phyloP scores from a whole-genome alignment of 352 stramenopile genomes.

The Phytophthora cryptogea region DNA sequence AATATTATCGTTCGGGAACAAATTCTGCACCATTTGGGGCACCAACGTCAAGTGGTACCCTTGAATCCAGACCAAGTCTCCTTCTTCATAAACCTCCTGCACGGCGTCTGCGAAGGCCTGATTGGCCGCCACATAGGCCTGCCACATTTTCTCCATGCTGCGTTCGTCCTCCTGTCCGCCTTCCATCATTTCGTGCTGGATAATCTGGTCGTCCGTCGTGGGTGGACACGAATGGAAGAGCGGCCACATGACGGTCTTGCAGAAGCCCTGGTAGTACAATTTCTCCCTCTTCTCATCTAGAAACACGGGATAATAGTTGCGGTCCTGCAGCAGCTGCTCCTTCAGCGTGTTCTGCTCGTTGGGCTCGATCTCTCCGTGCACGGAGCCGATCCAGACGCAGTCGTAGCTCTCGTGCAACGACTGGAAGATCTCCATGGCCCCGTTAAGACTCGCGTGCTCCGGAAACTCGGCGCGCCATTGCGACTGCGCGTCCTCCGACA shows the following conservation, averaged over 20 bases:
- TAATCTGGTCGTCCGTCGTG: slow-evolving; percentile 79
- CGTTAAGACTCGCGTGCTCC: slow-evolving; percentile 71
- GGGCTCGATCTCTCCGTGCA: slow-evolving; percentile 79
- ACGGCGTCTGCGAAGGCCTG: slow-evolving; percentile 87
- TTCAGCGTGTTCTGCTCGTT: slow-evolving; percentile 83
- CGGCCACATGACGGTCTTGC: slow-evolving; percentile 91
- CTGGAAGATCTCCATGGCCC: slow-evolving; percentile 79
- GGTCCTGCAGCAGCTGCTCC: slow-evolving; percentile 87
- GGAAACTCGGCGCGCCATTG: slow-evolving; percentile 85
- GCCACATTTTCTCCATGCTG: slow-evolving; percentile 85
- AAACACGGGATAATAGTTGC: slow-evolving; percentile 93
- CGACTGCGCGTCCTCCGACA: slow-evolving; percentile 78
- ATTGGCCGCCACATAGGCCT: slow-evolving; percentile 90
- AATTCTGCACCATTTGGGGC: slow-evolving; percentile 86
- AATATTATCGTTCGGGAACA: slow-evolving; percentile 92
- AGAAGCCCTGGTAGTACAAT: slow-evolving; percentile 92
- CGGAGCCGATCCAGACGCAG: slow-evolving; percentile 84
- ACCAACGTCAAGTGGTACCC: slow-evolving; percentile 91
- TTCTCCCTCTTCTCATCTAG: slow-evolving; percentile 83
- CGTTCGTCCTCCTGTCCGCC: slow-evolving; percentile 53
- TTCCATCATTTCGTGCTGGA: slow-evolving; percentile 59
- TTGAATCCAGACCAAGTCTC: slow-evolving; percentile 91
- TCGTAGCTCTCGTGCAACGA: slow-evolving; percentile 80
- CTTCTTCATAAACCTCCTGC: slow-evolving; percentile 88
- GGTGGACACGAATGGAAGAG: slow-evolving; percentile 89